Conservation (phyloP, 73 alveolate genomes). For the Paraurostyla sp. region DNA sequence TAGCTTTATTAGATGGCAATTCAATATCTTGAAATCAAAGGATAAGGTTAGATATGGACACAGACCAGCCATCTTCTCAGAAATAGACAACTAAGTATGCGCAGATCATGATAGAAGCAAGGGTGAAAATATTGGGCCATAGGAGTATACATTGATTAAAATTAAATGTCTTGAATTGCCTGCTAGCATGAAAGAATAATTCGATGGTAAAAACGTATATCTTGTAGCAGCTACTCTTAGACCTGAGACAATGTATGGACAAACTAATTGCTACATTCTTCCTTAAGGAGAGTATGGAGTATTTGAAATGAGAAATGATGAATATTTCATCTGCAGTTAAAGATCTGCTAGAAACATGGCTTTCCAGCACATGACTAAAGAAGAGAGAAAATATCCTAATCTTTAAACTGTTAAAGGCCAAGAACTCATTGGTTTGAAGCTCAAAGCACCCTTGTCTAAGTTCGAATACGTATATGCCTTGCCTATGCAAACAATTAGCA, state of each 20-base stretch:
- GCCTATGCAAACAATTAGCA: conserved; percentile 97
- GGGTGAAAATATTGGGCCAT: conserved; percentile 98
- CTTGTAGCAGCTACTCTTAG: conserved; percentile 98
- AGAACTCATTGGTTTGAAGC: conserved; percentile 91
- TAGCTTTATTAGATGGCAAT: conserved; percentile 92
- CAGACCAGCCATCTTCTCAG: conserved; percentile 93
- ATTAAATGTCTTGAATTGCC: conserved; percentile 83
- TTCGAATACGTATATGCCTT: conserved; percentile 93
- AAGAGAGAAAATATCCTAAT: conserved; percentile 62
- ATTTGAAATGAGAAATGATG: conserved; percentile 90
- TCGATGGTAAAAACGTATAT: conserved; percentile 85
- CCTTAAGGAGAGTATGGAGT: conserved; percentile 98
- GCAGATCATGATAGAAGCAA: conserved; percentile 97
- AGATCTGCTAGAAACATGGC: conserved; percentile 95
- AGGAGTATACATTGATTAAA: conserved; percentile 97
- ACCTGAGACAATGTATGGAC: conserved; percentile 99
- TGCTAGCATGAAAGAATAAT: conserved; percentile 68
- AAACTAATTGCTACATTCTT: conserved; percentile 94
- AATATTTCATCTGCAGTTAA: conserved; percentile 88
- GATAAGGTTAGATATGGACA: conserved; percentile 89
- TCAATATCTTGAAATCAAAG: conserved; percentile 75
- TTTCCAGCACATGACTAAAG: conserved; percentile 92
- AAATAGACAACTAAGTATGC: conserved; percentile 93
- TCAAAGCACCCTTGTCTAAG: conserved; percentile 93
- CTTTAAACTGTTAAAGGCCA: conserved; percentile 85